phyloP scores from a whole-genome alignment of 495 filamentous ascomycete species.

The Schizothecium vesticola region DNA sequence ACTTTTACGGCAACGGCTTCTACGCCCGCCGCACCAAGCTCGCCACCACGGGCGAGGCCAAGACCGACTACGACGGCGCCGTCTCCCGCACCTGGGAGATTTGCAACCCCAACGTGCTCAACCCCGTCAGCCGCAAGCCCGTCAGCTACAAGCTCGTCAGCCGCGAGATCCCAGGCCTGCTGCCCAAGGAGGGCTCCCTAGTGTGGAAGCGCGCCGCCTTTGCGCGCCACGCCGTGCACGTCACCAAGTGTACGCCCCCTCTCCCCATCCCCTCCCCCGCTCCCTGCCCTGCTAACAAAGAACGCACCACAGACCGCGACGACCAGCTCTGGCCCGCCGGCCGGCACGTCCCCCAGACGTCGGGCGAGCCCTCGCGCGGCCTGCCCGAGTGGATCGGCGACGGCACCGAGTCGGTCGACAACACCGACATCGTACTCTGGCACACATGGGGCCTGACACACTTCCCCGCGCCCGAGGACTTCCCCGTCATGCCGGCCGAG shows the following conservation, averaged over 20 bases:
- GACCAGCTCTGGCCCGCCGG: conserved; percentile 88
- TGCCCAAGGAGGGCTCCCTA: conserved; percentile 78
- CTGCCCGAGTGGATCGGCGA: conserved; percentile 81
- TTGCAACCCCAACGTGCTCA: conserved; percentile 74
- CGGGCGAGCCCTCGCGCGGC: conserved; percentile 72
- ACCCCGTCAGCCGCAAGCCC: conserved; percentile 80
- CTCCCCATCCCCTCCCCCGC: neutral
- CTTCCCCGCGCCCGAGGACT: conserved; percentile 90
- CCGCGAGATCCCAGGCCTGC: conserved; percentile 68
- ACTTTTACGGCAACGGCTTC: conserved; percentile 92
- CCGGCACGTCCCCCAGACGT: conserved; percentile 89
- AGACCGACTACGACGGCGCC: conserved; percentile 74
- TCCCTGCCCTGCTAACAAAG: neutral
- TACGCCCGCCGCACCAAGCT: conserved; percentile 84
- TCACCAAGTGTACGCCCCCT: conserved; percentile 71
- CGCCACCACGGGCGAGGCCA: conserved; percentile 62
- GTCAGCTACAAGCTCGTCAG: conserved; percentile 90
- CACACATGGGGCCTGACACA: conserved; percentile 94
- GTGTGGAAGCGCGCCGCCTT: conserved; percentile 96
- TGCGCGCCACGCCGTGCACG: conserved; percentile 83
- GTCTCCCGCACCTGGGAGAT: conserved; percentile 90
- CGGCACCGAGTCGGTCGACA: conserved; percentile 65
- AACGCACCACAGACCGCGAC: conserved; percentile 57
- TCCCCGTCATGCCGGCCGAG: conserved; percentile 84
- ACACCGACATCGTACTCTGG: conserved; percentile 90